Conservation (phyloP, 768 basidiomycete genomes). For the Daedaleopsis nitida region DNA sequence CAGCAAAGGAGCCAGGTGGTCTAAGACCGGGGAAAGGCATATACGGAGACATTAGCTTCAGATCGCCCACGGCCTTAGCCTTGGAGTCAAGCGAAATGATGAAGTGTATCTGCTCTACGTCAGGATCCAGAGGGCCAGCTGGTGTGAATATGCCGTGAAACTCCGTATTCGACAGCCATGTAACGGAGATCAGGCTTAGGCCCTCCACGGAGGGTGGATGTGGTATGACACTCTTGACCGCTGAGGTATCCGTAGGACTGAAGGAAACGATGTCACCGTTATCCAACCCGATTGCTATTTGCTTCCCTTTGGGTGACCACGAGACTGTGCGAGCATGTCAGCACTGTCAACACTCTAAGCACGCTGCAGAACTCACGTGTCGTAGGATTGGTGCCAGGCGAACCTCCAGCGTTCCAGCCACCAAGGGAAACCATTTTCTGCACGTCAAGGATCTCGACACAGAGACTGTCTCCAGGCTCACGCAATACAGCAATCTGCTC, state of each 20-base stretch:
- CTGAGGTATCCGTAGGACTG: constrained; percentile 53
- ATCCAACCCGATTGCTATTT: constrained; percentile 73
- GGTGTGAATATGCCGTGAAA: constrained; percentile 68
- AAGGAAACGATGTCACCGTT: constrained; percentile 74
- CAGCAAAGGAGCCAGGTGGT: constrained; percentile 45
- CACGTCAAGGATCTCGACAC: constrained; percentile 63
- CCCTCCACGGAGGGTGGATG: constrained; percentile 53
- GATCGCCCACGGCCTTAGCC: constrained; percentile 37
- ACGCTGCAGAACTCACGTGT: constrained; percentile 49
- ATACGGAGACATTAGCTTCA: constrained; percentile 42
- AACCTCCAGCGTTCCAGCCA: constrained; percentile 56
- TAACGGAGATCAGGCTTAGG: constrained; percentile 50
- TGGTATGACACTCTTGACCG: constrained; percentile 58
- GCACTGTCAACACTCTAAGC: neutral
- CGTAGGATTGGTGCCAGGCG: constrained; percentile 53
- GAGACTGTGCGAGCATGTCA: constrained; percentile 49
- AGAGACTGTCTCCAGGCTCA: constrained; percentile 37
- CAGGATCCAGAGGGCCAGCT: constrained; percentile 38
- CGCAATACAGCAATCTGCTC: constrained; percentile 63
- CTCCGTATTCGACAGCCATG: constrained; percentile 71
- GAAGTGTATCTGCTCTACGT: constrained; percentile 45
- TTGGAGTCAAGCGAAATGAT: constrained; percentile 46
- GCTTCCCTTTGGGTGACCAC: constrained; percentile 89
- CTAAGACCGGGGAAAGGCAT: constrained; percentile 48
- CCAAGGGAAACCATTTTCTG: constrained; percentile 46